Percentiles rank a stretch among this genome's conserved stretches.
Evolutionary conservation across 768 basidiomycete genomes (phyloP).

Genomic region (Hypsizygus marmoreus): DNA sequence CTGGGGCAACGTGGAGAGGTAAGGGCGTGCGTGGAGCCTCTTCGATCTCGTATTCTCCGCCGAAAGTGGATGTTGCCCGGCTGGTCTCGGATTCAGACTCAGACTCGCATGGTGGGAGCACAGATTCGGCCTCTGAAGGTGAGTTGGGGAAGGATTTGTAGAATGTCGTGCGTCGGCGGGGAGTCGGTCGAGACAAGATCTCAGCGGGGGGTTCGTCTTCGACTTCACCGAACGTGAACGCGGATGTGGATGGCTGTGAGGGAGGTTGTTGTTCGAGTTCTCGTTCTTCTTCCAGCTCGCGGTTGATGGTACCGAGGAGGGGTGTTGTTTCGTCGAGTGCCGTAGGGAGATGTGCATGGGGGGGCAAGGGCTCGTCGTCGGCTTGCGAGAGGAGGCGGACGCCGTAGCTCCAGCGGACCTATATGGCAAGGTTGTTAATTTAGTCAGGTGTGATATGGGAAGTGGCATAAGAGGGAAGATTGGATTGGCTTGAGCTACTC

Average conservation of each 20-base stretch:
- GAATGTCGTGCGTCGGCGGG: slow-evolving; percentile 18
- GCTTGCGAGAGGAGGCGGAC: slow-evolving; percentile 16
- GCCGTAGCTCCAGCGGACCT: slow-evolving; percentile 85
- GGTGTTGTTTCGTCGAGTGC: not conserved
- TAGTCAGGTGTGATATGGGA: not conserved
- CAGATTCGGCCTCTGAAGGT: slow-evolving; percentile 7
- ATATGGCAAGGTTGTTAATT: not conserved
- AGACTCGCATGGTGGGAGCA: slow-evolving; percentile 4
- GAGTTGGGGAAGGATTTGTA: slow-evolving; percentile 24
- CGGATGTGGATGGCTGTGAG: slow-evolving; percentile 7
- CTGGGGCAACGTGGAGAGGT: too few species aligned
- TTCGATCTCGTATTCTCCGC: too few species aligned
- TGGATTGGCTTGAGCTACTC: not conserved
- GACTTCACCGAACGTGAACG: slow-evolving; percentile 6
- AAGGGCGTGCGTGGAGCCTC: too few species aligned
- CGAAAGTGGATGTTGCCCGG: too few species aligned
- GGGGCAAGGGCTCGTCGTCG: slow-evolving; percentile 7
- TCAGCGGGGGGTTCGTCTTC: slow-evolving; percentile 1
- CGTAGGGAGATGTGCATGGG: not conserved
- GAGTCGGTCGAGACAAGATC: not conserved
- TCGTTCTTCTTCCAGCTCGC: too few species aligned
- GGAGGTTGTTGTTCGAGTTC: not conserved
- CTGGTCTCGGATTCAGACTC: too few species aligned
- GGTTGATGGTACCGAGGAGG: too few species aligned
- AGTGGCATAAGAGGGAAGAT: not conserved